Conservation (phyloP, 2,329 filamentous ascomycete species). For the Phialocephala sp. region DNA sequence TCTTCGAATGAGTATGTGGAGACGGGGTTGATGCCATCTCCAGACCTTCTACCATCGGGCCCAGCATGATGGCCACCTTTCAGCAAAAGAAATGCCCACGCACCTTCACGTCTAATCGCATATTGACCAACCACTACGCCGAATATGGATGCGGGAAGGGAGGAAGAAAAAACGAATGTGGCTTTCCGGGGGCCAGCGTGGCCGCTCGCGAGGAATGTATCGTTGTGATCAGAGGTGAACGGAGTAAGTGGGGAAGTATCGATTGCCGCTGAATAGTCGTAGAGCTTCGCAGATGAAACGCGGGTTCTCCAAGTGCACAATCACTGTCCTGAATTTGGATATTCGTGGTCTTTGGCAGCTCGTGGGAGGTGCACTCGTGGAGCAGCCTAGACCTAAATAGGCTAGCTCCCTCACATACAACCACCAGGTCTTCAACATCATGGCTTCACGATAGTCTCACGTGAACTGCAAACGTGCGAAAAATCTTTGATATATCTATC, state of each 20-base stretch:
- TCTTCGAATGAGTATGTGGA: conserved; percentile 22
- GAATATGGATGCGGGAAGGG: neutral
- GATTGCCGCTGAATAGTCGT: neutral
- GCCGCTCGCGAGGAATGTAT: conserved; percentile 7
- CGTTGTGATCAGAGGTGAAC: neutral
- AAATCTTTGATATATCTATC: neutral
- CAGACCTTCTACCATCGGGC: conserved; percentile 14
- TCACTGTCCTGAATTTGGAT: conserved; percentile 21
- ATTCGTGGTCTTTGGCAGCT: conserved; percentile 35
- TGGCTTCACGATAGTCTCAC: neutral
- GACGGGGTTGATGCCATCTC: conserved; percentile 19
- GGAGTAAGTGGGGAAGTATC: neutral
- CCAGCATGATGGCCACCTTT: conserved; percentile 16
- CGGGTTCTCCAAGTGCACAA: neutral
- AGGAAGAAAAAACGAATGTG: conserved; percentile 15
- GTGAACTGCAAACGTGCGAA: neutral
- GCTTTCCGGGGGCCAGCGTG: conserved; percentile 16
- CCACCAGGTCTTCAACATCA: neutral
- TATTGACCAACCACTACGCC: conserved; percentile 38
- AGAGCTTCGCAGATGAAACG: neutral
- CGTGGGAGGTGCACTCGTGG: conserved; percentile 14
- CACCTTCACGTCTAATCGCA: conserved; percentile 67
- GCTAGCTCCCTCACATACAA: neutral
- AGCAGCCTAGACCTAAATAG: conserved; percentile 1
- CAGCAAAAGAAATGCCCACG: conserved; percentile 31